phyloP scores from a whole-genome alignment of 768 basidiomycete genomes.

The Panellus pusillus region DNA sequence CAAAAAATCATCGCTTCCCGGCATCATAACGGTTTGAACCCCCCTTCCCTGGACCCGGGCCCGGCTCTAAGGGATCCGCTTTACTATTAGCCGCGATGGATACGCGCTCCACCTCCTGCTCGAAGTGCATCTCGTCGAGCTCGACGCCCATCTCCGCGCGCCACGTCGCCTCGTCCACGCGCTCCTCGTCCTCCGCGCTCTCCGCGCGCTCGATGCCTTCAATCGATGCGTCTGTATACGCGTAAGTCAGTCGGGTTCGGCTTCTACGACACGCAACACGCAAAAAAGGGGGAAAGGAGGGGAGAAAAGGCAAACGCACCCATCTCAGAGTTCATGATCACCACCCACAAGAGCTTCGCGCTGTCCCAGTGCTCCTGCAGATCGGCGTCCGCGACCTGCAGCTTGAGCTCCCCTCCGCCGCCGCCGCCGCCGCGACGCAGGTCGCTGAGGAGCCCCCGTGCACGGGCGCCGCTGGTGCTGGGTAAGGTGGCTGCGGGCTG shows the following conservation, averaged over 20 bases:
- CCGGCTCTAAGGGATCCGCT: no score
- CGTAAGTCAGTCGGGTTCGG: no score
- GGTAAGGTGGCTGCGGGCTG: no score
- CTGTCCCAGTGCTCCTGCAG: constrained; percentile 22
- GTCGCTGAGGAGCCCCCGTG: background rate
- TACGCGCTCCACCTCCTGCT: no score
- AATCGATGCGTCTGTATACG: constrained; percentile 18
- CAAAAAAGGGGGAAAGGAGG: background rate
- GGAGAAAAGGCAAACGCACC: constrained; percentile 16
- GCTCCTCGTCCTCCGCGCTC: constrained; percentile 1
- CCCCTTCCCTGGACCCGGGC: no score
- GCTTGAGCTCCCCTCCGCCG: constrained; percentile 11
- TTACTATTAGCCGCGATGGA: no score
- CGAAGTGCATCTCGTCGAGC: no score
- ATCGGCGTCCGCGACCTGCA: constrained; percentile 18
- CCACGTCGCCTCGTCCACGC: constrained; percentile 1
- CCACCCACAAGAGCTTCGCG: constrained; percentile 22
- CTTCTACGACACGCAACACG: no score
- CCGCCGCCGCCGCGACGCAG: background rate
- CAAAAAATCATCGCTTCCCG: no score
- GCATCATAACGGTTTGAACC: no score
- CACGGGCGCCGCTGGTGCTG: background rate
- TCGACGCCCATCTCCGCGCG: background rate
- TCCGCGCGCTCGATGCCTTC: constrained; percentile 20
- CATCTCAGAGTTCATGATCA: constrained; percentile 21